Evolutionary conservation across 2,329 filamentous ascomycete species (phyloP), one percentile per base, ranked within the genome.

Genomic region (Calcarisporium arbuscula): DNA sequence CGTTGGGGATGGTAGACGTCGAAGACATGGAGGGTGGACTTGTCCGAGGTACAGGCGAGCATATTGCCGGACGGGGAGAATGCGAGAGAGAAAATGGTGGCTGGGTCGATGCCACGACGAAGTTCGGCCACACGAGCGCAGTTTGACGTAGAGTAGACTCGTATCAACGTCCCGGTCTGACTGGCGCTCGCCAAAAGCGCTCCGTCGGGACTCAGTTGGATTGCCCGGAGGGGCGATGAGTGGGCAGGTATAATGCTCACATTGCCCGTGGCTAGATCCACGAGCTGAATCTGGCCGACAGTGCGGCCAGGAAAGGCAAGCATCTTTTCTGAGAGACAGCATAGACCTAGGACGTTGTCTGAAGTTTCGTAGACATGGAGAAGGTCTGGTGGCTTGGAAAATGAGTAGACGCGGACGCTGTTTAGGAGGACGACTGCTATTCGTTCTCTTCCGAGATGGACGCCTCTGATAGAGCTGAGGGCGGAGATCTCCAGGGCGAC

Each of bases 161-260:
- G 83, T 48, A 96, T 77, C 17, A 98, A 67, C 1, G 92, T 98
- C 21, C 92, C 92, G 46, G 75, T 85, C 59, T 95, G 85, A 57
- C 89, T 95, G 9, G 90, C 90, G 2, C 88, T 95, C 11, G 89
- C 92, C 19, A 96, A 65, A 12, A 94, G 62, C 31, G 86, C 76
- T 4, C 85, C 88, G 52, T 95, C 85, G 0, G 71, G 72, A 47
- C 86, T 94, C 22, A 98, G 65, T 9, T 81, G 75, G 45, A 98
- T 70, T 27, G 88, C 87, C 40, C 83, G 77, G 14, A 98, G 65
- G 0, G 83, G 70, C 1, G 83, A 82, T 5, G 82, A 80, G 56
- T 98, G 92, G 4, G 90, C 92, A 1, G 88, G 87, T 39, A 96
- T 87, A 56, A 98, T 95, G 62, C 83, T 94, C 44, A 96, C 86